Base-by-base conservation (phyloP, 129 eudicot genomes). In the Oenanthe sinensis region DNA sequence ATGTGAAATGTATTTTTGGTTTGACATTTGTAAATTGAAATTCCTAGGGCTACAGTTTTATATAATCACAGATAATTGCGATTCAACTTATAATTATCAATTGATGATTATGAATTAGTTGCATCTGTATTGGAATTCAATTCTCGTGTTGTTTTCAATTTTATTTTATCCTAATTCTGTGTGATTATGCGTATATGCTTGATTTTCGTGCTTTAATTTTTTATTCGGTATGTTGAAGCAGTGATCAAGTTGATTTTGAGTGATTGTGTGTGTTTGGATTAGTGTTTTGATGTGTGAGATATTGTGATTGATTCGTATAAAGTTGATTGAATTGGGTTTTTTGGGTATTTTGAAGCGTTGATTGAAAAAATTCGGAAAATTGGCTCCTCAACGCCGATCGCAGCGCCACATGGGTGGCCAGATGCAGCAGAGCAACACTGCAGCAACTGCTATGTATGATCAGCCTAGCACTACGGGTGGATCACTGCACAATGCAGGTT, bases 321-420 rank as follows among this genome's bases (percentile, higher is more conserved):
- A 5, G 4, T 50, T 50, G 58, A 62, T 12, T 78, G 60, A 40
- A 45, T 78, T 24, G 33, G 24, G 24, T 45, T 45, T 24, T 37
- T 30, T 67, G 33, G 42, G 33, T 69, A 19, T 43, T 37, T 67
- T 22, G 80, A 33, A 81, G 75, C 20, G 28, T 26, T 55, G 79
- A 33, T 75, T 7, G 24, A 70, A 37, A 52, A 62, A 68, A 68
- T 19, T 37, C 71, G 58, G 42, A 44, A 88, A 85, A 83, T 93
- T 93, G 98, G 98, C 97, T 82, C 96, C 98, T 16, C 96, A 91
- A 91, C 92, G 97, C 86, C 79, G 97, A 83, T 84, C 91, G 75
- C 97, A 91, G 97, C 97, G 96, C 98, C 98, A 87, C 94, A 91
- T 88, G 92, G 97, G 96, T 87, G 98, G 98, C 91, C 98, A 95